phyloP scores from a whole-genome alignment of 495 filamentous ascomycete species.

The Trypethelium eluteriae region DNA sequence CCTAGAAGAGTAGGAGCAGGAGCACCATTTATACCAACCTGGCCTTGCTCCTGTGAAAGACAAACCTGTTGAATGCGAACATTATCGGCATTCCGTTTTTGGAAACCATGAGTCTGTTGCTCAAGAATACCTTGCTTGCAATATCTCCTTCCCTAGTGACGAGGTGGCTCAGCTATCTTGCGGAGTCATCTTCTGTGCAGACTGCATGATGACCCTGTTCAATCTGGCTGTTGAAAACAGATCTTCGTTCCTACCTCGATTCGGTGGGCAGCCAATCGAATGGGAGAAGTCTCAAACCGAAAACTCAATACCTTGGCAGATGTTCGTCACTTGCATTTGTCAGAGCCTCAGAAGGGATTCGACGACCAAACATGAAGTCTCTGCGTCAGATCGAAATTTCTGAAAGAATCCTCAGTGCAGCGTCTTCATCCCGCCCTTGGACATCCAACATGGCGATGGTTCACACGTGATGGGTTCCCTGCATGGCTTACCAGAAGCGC shows the following conservation, averaged over 20 bases:
- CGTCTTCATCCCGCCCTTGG: background rate
- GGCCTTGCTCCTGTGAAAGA: background rate
- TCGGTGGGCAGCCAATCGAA: background rate
- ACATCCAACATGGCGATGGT: background rate
- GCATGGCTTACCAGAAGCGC: background rate
- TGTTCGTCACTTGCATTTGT: background rate
- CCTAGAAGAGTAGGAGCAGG: background rate
- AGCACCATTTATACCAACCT: too few species aligned
- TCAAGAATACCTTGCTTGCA: background rate
- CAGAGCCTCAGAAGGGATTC: background rate
- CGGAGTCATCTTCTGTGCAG: background rate
- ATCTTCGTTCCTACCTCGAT: background rate
- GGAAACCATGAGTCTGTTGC: background rate
- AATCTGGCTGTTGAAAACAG: background rate
- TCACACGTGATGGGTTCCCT: background rate
- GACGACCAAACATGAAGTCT: background rate
- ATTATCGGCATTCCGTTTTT: background rate
- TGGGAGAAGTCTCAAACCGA: background rate
- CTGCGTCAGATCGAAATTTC: background rate
- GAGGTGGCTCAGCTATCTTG: background rate
- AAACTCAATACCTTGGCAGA: too few species aligned
- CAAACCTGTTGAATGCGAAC: background rate
- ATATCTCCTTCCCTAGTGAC: background rate
- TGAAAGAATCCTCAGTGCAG: background rate
- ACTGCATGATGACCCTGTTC: background rate